Base-by-base conservation (phyloP, 768 basidiomycete genomes). In the Leccinum uliginosum region DNA sequence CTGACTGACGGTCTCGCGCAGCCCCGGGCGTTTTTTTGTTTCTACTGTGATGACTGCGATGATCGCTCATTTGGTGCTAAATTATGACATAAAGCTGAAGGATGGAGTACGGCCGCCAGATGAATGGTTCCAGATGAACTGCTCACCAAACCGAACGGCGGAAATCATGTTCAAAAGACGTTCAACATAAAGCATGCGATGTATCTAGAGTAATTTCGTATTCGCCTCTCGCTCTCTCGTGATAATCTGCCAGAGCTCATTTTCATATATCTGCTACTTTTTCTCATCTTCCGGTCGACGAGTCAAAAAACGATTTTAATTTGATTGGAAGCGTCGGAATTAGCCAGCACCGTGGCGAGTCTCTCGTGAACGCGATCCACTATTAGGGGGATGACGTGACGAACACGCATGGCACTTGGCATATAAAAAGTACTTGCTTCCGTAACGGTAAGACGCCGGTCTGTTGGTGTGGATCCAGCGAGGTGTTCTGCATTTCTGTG, bases 11-110 rank as follows among this genome's bases (percentile, higher is more conserved):
- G 38, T n/a, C 30, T 51, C 55, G 38, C 19, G 15, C 55, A 78
- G 76, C 56, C 76, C 77, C 4, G 77, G 78, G 4, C 70, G 78
- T 10, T 77, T 76, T 61, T 78, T 79, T 55, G 75, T 67, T 26
- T 74, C 74, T 4, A 70, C 71, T 24, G 62, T 69, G 64, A 65
- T 78, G 64, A 78, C 78, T 29, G 65, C 71, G 1, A 71, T 75
- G 61, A 65, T 76, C 65, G 78, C 78, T 27, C 67, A 75, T 56
- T 58, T 79, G 57, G 65, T 78, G 12, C 52, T 74, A 53, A 68
- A 71, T 56, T 78, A 77, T 63, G 77, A 78, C 56, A 64, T 78
- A 34, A 68, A 68, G 48, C 56, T 74, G 32, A 69, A 74, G 45
- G 71, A 71, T 29, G 72, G 72, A 45, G 64, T 67, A 32, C 66